phyloP scores from a whole-genome alignment of 2,329 filamentous ascomycete genomes.

The Mariannaea elegans region DNA sequence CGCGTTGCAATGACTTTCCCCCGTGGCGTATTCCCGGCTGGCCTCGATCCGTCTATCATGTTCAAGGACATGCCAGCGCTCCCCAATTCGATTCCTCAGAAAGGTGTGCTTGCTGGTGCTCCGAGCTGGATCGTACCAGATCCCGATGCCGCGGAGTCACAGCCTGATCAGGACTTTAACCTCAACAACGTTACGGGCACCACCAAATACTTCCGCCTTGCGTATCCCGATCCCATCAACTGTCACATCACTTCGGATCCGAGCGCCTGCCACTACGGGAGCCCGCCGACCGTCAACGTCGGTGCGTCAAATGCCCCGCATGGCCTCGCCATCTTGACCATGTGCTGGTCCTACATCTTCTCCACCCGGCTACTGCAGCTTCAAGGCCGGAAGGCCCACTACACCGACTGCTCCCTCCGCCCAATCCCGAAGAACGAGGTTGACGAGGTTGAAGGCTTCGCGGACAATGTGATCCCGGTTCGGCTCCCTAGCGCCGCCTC shows the following conservation, averaged over 20 bases:
- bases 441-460: constrained; percentile 28
- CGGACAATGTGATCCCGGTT: constrained; percentile 30
- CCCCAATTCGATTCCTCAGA: constrained; percentile 32
- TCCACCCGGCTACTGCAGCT: constrained; percentile 41
- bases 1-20: constrained; percentile 29
- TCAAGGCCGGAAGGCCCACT: constrained; percentile 35
- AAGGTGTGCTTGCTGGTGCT: constrained; percentile 36
- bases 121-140: constrained; percentile 38
- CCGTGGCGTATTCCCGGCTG: constrained; percentile 31
- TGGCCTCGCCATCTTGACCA: constrained; percentile 38
- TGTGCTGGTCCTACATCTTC: constrained; percentile 42
- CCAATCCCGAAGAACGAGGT: constrained; percentile 31
- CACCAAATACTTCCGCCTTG: constrained; percentile 40
- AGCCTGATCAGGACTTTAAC: constrained; percentile 24
- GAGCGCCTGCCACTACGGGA: constrained; percentile 31
- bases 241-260: constrained; percentile 35
- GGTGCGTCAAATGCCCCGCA: constrained; percentile 33
- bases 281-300: constrained; percentile 18
- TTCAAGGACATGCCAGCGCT: constrained; percentile 39
- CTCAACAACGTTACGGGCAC: constrained; percentile 34
- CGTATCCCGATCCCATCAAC: constrained; percentile 32
- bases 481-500: constrained; percentile 32
- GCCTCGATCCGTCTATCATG: constrained; percentile 35
- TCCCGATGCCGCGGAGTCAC: constrained; percentile 24
- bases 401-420: constrained; percentile 35